Base-by-base conservation (phyloP, 768 basidiomycete genomes). In the Heimioporus sp. region DNA sequence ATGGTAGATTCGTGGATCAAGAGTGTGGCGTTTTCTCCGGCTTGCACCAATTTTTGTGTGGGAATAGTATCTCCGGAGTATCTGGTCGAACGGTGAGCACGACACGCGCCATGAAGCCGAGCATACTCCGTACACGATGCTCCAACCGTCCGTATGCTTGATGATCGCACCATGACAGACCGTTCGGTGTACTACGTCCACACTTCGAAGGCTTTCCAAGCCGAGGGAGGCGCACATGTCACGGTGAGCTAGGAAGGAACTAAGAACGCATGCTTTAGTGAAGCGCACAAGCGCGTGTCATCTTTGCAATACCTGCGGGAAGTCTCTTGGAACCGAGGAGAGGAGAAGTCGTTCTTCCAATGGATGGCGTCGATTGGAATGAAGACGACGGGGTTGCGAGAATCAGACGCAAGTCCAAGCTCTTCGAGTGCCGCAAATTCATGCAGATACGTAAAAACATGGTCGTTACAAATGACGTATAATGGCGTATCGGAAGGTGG, bases 1-100 rank as follows among this genome's bases (percentile, higher is more conserved):
- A 98, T 86, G 4, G 93, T 93, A 0, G 95, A 91, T 66, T 98
- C 96, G 61, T 98, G 96, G 31, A 98, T 93, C 38, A 98, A 75
- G 2, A 98, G 72, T 0, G 92, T 92, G 0, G 88, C 86, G 48
- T 72, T 68, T 53, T 74, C 61, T 0, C 90, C 95, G 0, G 81
- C 83, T 40, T 74, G 65, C 20, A 86, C 81, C 5, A 98, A 74
- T 24, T 74, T 75, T 11, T 85, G 73, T 10, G 85, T 81, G 0
- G 96, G 94, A 64, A 80, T 76, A 1, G 95, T 98, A 66, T 98
- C 96, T 6, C 86, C 95, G 4, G 96, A 98, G 64, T 90, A 98
- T 19, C 94, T 96, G 56, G 34, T 36, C 8, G 39, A 16, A 55
- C 6, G 30, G 24, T 55, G 45, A 55, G 24, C 30, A 24, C 9